Evolutionary conservation across 495 filamentous ascomycete genomes (phyloP), one percentile per base, ranked within the genome.

Genomic region (Hypoxylon crocopeplum): DNA sequence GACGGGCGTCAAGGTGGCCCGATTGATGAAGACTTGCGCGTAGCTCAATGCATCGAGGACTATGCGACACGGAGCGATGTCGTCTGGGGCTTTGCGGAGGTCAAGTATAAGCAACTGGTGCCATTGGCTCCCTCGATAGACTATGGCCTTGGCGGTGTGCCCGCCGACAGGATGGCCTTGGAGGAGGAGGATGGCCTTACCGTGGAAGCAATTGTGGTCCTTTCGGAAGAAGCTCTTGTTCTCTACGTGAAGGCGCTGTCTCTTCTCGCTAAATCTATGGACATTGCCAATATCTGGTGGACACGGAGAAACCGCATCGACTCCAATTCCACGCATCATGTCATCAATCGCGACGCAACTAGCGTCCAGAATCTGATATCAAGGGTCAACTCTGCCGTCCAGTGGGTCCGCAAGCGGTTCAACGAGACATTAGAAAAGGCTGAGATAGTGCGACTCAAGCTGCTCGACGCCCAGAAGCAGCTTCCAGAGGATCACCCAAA

Each of bases 341-440:
- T 69, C 75, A 34, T 76, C 75, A 59, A 59, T 46, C 72, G 79
- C 55, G 68, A 78, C 33, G 69, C 75, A 45, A 25, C 76, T 8
- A 82, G 79, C 56, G 78, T 72, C 39, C 74, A 82, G 22, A 71
- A 83, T 7, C 75, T 86, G n/a, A 82, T 86, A 20, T 82, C 81
- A 46, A 86, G 92, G 40, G 91, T 98, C 73, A 98, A 97, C 69
- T 88, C 86, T 50, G 87, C 91, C 16, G 94, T 98, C 0, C 93
- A 97, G 72, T 98, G 95, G 95, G 87, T 96, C 17, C 88, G 94
- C 19, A 82, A 77, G 51, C 89, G 93, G 2, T 98, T 98, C 79
- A 98, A 98, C 63, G 94, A 98, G 64, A 93, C 94, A 16, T 74
- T 97, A 20, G 92, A 96, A 69, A 98, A 98, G 74, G 90, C 92